phyloP scores from a whole-genome alignment of 78 protist species.

The Monocercomonoides exilis region DNA sequence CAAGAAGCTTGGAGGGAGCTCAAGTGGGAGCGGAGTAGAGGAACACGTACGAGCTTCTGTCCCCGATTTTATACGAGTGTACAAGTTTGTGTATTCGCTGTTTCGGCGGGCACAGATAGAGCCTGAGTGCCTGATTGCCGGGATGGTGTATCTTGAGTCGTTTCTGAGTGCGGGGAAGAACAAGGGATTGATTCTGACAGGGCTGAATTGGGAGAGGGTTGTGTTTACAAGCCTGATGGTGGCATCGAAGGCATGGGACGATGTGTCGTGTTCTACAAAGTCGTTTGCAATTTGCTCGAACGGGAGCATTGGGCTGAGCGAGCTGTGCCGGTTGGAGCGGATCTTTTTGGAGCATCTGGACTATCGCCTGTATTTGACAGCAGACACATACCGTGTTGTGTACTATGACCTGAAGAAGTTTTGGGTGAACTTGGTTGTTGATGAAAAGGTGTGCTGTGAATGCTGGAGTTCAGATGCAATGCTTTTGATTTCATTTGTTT shows the following conservation, averaged over 20 bases:
- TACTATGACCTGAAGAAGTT: not conserved
- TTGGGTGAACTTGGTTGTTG: not conserved
- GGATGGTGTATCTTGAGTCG: not conserved
- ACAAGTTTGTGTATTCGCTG: not conserved
- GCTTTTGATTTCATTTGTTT: no score
- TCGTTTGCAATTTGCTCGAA: not conserved
- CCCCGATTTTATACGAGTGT: not conserved
- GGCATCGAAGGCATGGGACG: slow-evolving; percentile 15
- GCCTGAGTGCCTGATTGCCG: slow-evolving; percentile 14
- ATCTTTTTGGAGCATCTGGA: not conserved
- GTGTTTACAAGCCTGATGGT: not conserved
- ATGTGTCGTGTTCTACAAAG: not conserved
- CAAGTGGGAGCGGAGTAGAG: no score
- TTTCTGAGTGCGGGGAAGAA: not conserved
- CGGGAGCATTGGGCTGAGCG: not conserved
- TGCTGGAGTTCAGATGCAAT: no score
- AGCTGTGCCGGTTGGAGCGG: not conserved
- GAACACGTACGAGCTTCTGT: not conserved
- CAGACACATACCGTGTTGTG: not conserved
- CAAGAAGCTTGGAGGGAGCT: no score
- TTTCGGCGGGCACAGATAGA: slow-evolving; percentile 6
- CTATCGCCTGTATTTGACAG: not conserved
- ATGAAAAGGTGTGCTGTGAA: not conserved
- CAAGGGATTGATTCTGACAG: not conserved
- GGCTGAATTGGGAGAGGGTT: not conserved